Evolutionary conservation across 1,284 basidiomycete species (phyloP).

Genomic region (Pulchroboletus neoregius): DNA sequence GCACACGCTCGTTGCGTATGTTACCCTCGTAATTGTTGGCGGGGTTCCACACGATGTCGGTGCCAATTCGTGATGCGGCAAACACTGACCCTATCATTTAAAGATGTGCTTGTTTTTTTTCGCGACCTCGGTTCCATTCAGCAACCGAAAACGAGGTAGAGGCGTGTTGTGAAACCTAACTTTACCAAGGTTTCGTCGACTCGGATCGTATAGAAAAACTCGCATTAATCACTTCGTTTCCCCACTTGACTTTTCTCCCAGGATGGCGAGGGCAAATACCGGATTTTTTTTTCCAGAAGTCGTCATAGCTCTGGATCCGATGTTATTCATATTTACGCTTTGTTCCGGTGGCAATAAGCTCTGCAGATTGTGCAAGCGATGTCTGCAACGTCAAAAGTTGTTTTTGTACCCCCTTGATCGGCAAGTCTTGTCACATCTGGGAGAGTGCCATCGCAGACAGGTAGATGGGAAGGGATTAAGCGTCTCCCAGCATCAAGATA

Average conservation of each 20-base stretch:
- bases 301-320: conserved; percentile 1
- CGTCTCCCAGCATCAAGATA: background rate
- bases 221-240: conserved; percentile 7
- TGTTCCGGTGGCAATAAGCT: conserved; percentile 23
- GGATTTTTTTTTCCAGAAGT: background rate
- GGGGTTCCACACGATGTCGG: background rate
- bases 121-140: conserved; percentile 13
- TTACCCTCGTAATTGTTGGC: too few species aligned
- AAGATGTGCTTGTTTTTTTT: background rate
- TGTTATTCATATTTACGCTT: conserved; percentile 2
- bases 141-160: conserved; percentile 27
- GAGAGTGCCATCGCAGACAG: too few species aligned
- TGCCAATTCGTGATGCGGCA: background rate
- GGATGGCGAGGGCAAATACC: background rate
- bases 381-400: conserved; percentile 1
- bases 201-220: conserved; percentile 4
- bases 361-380: conserved; percentile 8
- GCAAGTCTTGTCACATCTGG: conserved; percentile 5
- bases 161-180: conserved; percentile 25
- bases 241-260: conserved; percentile 1
- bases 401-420: background rate
- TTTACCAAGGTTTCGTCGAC: conserved; percentile 2
- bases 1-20: background rate
- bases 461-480: too few species aligned
- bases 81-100: too few species aligned